Evolutionary conservation across 2,329 filamentous ascomycete species (phyloP).

Genomic region (Penicillium sumatraense): DNA sequence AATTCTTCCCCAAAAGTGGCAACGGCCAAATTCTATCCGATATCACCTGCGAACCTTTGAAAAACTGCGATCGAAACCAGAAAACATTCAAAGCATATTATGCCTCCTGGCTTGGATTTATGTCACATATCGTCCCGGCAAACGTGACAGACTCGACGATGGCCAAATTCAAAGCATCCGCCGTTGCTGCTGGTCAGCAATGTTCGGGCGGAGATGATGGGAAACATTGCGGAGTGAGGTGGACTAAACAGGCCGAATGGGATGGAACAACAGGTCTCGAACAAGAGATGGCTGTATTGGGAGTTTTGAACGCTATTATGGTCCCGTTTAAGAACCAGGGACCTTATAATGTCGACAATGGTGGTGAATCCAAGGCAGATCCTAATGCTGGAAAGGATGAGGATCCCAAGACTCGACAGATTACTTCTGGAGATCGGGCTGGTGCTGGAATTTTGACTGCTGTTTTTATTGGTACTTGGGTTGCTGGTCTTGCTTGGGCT

Average conservation of each 20-base stretch:
- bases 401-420: conserved; percentile 3
- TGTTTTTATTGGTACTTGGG: conserved; percentile 20
- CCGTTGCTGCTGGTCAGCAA: conserved; percentile 61
- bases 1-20: conserved; percentile 55
- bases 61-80: conserved; percentile 68
- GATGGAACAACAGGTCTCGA: conserved; percentile 7
- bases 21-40: conserved; percentile 64
- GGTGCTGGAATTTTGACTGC: conserved; percentile 39
- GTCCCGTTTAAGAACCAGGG: conserved; percentile 9
- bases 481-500: background rate
- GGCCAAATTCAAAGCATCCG: conserved; percentile 60
- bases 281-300: conserved; percentile 2
- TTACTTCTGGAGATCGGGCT: conserved; percentile 31
- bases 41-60: conserved; percentile 63
- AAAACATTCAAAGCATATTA: conserved; percentile 59
- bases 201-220: conserved; percentile 60
- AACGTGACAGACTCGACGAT: conserved; percentile 27
- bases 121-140: conserved; percentile 56
- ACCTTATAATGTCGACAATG: conserved; percentile 38
- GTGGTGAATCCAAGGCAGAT: conserved; percentile 54
- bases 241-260: conserved; percentile 30
- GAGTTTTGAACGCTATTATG: conserved; percentile 8
- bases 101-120: conserved; percentile 1
- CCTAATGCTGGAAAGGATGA: conserved; percentile 28
- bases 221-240: conserved; percentile 65